Percentiles rank a stretch among this genome's conserved stretches.
Conservation (phyloP, 1,139 yeast species). For the Nadsonia commutata region DNA sequence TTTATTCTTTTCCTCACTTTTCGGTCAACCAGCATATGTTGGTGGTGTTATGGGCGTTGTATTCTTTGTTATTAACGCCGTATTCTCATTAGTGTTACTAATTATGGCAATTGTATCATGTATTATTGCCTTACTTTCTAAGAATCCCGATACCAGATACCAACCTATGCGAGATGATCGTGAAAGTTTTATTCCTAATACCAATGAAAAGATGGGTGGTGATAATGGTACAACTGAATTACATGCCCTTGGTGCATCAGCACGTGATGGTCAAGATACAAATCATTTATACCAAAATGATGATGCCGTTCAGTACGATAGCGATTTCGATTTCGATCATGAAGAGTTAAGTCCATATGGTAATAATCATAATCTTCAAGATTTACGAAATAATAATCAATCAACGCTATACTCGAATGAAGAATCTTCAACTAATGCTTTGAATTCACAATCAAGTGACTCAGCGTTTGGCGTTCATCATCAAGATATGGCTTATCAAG, state of each 20-base stretch:
- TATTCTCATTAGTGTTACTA: slow-evolving; percentile 67
- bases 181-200: slow-evolving; percentile 60
- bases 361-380: too few species aligned
- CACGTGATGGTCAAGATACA: slow-evolving; percentile 33
- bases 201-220: slow-evolving; percentile 24
- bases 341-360: too few species aligned
- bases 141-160: slow-evolving; percentile 90
- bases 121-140: slow-evolving; percentile 65
- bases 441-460: too few species aligned
- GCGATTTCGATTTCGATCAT: too few species aligned
- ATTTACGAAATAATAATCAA: too few species aligned
- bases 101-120: slow-evolving; percentile 81
- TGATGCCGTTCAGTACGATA: too few species aligned
- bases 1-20: slow-evolving; percentile 74
- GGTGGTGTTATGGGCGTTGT: slow-evolving; percentile 87
- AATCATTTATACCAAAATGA: background rate
- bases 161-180: slow-evolving; percentile 97
- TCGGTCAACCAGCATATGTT: slow-evolving; percentile 73
- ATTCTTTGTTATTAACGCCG: slow-evolving; percentile 82
- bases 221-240: slow-evolving; percentile 40
- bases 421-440: too few species aligned
- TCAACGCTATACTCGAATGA: too few species aligned
- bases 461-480: too few species aligned
- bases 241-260: slow-evolving; percentile 79
- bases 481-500: background rate